Base-by-base conservation (phyloP, 1,284 basidiomycete genomes). In the Apiotrichum brassicae region DNA sequence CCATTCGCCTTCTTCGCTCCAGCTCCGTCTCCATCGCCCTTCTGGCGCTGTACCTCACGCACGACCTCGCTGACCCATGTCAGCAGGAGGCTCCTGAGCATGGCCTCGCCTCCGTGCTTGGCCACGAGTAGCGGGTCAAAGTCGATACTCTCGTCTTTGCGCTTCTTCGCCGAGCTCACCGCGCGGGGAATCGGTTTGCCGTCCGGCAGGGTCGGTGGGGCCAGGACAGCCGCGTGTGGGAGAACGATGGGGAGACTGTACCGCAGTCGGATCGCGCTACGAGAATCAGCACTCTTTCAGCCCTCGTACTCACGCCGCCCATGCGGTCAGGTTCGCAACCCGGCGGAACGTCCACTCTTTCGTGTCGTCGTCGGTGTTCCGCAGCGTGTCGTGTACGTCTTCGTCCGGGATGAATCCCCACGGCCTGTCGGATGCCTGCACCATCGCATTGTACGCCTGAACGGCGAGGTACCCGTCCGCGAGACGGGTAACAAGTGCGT, bases 371-470 rank as follows among this genome's bases (percentile, higher is more conserved):
- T 11, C 25, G 24, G 39, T 11, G 16, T 24, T 25, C 12, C 46
- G 53, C 0, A 71, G 45, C 1, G 70, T 72, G 44, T 72, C 68
- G 50, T 72, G 64, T 2, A 74, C 57, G 35, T 72, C 71, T 23
- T 69, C 71, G 9, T 62, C 57, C 4, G 64, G 57, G 13, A 74
- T 64, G 43, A 68, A 66, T 1, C 72, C 72, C 72, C 72, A 74
- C 9, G 70, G 59, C 23, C 65, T 62, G 3, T 58, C 34, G 3
- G 68, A 68, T 1, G 51, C 32, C 14, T 54, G 24, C 6, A 72
- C 42, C 12, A 51, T 59, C 1, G 57, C 36, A 45, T 74, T 74
- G 61, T 62, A 68, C 3, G 69, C 69, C 35, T 66, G 60, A 12
- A 63, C 60, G 18, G 70, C 58, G 32, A 72, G 57, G 54, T 62